phyloP scores from a whole-genome alignment of 305 asterid genomes.

The Solanum hybrid region DNA sequence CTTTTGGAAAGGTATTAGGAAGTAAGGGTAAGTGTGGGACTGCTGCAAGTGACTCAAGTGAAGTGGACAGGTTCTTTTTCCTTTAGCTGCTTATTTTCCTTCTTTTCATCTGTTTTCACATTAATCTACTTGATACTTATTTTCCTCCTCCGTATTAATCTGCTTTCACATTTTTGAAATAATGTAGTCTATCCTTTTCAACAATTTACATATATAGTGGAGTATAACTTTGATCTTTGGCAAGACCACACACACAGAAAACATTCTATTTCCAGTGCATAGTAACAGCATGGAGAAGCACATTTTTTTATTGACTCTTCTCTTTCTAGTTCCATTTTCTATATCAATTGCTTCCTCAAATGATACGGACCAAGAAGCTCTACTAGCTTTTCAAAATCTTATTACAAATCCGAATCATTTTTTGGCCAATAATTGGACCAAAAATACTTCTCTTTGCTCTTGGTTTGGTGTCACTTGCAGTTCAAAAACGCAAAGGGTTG shows the following conservation, averaged over 20 bases:
- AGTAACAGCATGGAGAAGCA: background rate
- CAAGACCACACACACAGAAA: background rate
- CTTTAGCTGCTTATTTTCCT: background rate
- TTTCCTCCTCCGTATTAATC: background rate
- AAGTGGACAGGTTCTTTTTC: background rate
- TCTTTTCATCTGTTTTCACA: background rate
- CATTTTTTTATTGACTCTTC: background rate
- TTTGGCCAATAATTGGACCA: slow-evolving; percentile 7
- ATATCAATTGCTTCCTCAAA: background rate
- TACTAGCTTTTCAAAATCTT: slow-evolving; percentile 10
- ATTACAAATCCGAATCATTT: background rate
- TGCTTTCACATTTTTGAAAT: background rate
- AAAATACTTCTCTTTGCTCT: slow-evolving; percentile 3
- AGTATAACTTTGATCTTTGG: background rate
- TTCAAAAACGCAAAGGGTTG: slow-evolving; percentile 9
- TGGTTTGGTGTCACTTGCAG: slow-evolving; percentile 19
- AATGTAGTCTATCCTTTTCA: background rate
- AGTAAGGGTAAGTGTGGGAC: background rate
- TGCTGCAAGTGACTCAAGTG: background rate
- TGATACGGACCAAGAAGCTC: background rate
- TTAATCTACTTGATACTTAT: background rate
- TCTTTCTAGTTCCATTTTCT: background rate
- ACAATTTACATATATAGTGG: background rate
- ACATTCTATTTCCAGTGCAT: background rate
- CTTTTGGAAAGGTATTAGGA: background rate